Base-by-base conservation (phyloP, 345 rosid species). In the sweet orange (Citrus sinensis) region DNA sequence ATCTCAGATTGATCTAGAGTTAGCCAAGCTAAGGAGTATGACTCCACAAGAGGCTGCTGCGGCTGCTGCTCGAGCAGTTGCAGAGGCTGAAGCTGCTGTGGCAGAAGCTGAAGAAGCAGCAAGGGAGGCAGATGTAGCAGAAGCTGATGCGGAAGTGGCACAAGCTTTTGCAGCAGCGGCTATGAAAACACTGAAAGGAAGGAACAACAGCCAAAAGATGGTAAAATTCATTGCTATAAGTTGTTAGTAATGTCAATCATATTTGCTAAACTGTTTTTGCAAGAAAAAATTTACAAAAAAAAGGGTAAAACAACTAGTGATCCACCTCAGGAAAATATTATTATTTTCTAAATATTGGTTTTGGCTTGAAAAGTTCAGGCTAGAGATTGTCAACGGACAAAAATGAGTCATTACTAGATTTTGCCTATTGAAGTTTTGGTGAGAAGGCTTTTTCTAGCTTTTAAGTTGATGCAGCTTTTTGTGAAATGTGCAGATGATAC, bases 101-200 rank as follows among this genome's bases (percentile, higher is more conserved):
- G 94, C 93, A 4, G 98, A 84, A 78, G 99, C 99, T 71, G 98
- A 96, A 79, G 95, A 89, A 87, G 99, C 99, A 81, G 94, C 92
- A 16, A 94, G 89, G 78, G 99, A 94, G 79, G 98, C 99, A 9
- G 98, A 96, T 80, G 90, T 84, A 70, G 98, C 98, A 14, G 99
- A 97, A 83, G 98, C 98, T 22, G 92, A 92, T 76, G 99, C 98
- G 25, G 98, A 92, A 81, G 97, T 88, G 56, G 99, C 98, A 69
- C 90, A 89, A 82, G 98, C 97, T 85, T 91, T 90, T 79, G 95
- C 92, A 34, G 98, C 92, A 71, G 98, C 94, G 76, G 94, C 97
- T 34, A 54, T 81, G 85, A 94, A 92, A 88, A 88, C 97, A 16
- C 71, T 89, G 70, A 90, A 87, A 86, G 94, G 85, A 70, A 90